Conservation (phyloP, 352 stramenopile species). For the Phytophthora meadii region DNA sequence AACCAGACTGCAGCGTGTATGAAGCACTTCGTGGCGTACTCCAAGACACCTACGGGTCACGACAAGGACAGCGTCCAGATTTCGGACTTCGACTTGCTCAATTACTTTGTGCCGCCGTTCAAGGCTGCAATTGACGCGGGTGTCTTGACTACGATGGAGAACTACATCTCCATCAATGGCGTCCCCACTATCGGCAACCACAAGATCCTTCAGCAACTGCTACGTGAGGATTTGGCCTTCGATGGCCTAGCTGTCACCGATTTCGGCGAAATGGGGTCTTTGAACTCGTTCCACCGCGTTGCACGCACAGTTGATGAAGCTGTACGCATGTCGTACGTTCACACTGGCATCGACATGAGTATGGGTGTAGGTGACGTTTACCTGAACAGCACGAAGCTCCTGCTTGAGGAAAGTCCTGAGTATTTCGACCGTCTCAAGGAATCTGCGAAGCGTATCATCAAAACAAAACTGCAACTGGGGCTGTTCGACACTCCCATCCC, state of each 20-base stretch:
- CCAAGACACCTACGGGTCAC: constrained; percentile 71
- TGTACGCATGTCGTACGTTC: constrained; percentile 59
- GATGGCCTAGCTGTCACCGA: constrained; percentile 88
- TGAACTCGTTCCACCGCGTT: constrained; percentile 58
- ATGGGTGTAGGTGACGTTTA: constrained; percentile 64
- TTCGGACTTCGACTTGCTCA: constrained; percentile 73
- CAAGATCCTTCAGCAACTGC: constrained; percentile 69
- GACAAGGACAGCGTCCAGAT: constrained; percentile 74
- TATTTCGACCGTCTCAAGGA: constrained; percentile 56
- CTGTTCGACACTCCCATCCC: constrained; percentile 68
- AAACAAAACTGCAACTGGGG: constrained; percentile 64
- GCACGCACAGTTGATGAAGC: constrained; percentile 47
- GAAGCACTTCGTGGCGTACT: constrained; percentile 84
- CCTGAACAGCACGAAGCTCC: constrained; percentile 48
- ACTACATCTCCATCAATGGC: constrained; percentile 91
- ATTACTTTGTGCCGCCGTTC: constrained; percentile 83
- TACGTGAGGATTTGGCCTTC: constrained; percentile 82
- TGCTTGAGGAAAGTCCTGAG: constrained; percentile 44
- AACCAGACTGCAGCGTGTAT: constrained; percentile 74
- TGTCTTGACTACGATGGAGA: constrained; percentile 90
- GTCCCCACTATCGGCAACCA: constrained; percentile 85
- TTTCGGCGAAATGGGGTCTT: constrained; percentile 90
- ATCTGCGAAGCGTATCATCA: constrained; percentile 67
- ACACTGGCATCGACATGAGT: constrained; percentile 89
- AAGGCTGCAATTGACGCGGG: constrained; percentile 70